A percentile compares a stretch with the other conserved stretches of the same genome.
Conservation (phyloP, 352 stramenopile species). For the Phytopythium chamaehyphon region DNA sequence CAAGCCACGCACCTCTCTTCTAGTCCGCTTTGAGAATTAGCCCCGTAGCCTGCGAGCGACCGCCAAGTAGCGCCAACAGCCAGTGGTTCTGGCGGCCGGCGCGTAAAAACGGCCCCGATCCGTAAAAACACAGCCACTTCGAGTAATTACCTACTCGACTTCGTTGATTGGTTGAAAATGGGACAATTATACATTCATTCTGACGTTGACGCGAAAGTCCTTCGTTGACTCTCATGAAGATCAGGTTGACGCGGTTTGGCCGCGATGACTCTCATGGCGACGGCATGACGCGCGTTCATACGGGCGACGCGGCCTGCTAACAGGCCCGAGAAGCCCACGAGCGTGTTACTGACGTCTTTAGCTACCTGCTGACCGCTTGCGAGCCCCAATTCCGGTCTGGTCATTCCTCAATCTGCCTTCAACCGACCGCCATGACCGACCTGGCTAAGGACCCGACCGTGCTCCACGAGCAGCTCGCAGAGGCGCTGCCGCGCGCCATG, state of each 20-base stretch:
- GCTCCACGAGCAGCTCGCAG: slow-evolving; percentile 16
- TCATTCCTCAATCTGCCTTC: not conserved
- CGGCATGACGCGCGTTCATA: no score
- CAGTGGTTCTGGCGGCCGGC: slow-evolving; percentile 12
- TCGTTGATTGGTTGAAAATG: not conserved
- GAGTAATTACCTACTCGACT: not conserved
- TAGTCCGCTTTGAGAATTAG: slow-evolving; percentile 85
- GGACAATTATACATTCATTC: no score
- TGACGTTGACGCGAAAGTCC: not conserved
- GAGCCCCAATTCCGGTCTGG: not conserved
- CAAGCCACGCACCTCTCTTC: slow-evolving; percentile 63
- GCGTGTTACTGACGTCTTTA: no score
- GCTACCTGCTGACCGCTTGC: not conserved
- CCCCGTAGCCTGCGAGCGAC: slow-evolving; percentile 6
- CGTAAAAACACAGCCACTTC: slow-evolving; percentile 8
- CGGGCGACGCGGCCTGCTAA: no score
- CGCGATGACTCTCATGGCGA: no score
- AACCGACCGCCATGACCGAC: not conserved
- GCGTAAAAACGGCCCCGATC: slow-evolving; percentile 17
- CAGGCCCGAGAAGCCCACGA: no score
- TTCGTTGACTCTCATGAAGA: not conserved
- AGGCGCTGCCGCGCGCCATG: slow-evolving; percentile 11
- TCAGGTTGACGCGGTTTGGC: no score
- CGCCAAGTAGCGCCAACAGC: slow-evolving; percentile 20
- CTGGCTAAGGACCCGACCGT: slow-evolving; percentile 15